phyloP scores from a whole-genome alignment of 2,329 filamentous ascomycete genomes.

The Clarireedia sp. region DNA sequence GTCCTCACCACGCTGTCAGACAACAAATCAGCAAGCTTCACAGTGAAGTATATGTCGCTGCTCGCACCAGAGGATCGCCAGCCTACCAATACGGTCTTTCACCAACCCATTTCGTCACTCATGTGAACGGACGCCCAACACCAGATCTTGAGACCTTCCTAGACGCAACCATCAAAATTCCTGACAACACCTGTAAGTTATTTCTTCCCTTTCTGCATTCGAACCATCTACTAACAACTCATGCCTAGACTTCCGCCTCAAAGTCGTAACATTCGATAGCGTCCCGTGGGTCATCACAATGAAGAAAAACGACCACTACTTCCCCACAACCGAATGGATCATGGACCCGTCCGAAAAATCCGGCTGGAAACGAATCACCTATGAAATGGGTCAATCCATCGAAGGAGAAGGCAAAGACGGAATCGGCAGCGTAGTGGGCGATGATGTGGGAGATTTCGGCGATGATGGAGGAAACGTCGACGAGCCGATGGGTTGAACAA shows the following conservation, averaged over 20 bases:
- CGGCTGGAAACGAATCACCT: conserved; percentile 56
- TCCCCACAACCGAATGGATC: conserved; percentile 63
- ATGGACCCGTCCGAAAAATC: conserved; percentile 52
- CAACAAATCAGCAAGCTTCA: conserved; percentile 97
- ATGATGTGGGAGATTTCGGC: conserved; percentile 24
- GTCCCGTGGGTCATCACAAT: conserved; percentile 99
- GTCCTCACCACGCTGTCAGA: conserved; percentile 89
- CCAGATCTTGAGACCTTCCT: conserved; percentile 77
- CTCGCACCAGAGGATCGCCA: conserved; percentile 72
- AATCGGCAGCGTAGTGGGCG: conserved; percentile 21
- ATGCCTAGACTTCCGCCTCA: conserved; percentile 73
- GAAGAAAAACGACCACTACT: conserved; percentile 99
- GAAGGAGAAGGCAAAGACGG: conserved; percentile 42
- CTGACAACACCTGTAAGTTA: conserved; percentile 78
- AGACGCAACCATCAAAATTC: conserved; percentile 73
- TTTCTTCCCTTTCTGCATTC: not conserved
- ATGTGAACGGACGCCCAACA: conserved; percentile 84
- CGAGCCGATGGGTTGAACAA: too few species aligned
- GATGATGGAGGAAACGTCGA: not conserved
- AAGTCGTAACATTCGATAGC: conserved; percentile 97
- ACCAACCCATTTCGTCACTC: conserved; percentile 95
- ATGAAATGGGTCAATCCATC: conserved; percentile 47
- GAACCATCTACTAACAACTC: conserved; percentile 9
- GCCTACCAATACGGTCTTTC: conserved; percentile 86
- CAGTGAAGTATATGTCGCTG: conserved; percentile 92